Evolutionary conservation across 2,329 filamentous ascomycete species (phyloP).

Genomic region (Didymella arachidicola): DNA sequence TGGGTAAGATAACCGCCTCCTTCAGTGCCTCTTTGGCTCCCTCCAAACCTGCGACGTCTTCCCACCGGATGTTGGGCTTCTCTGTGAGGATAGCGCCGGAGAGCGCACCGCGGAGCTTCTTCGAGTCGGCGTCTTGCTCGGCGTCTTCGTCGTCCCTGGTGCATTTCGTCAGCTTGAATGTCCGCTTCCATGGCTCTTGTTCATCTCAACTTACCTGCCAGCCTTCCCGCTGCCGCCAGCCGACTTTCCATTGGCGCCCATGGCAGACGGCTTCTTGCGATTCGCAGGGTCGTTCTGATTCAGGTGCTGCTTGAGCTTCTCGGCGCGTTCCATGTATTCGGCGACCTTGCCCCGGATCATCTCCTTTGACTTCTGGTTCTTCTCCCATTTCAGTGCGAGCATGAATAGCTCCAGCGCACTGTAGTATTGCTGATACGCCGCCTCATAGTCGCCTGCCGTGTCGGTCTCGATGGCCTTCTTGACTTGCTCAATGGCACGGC

Average conservation of each 20-base stretch:
- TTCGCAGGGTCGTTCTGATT: constrained; percentile 73
- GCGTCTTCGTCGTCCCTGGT: constrained; percentile 61
- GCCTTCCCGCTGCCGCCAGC: constrained; percentile 69
- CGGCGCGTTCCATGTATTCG: constrained; percentile 98
- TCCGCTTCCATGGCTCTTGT: background rate
- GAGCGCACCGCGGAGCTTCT: constrained; percentile 91
- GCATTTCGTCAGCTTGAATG: constrained; percentile 18
- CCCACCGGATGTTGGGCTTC: constrained; percentile 96
- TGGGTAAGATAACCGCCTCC: constrained; percentile 95
- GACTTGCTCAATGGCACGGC: constrained; percentile 93
- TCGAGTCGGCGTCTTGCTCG: constrained; percentile 83
- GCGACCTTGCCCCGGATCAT: constrained; percentile 95
- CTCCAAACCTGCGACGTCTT: constrained; percentile 95
- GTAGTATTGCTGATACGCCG: constrained; percentile 96
- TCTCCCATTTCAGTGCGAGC: constrained; percentile 99
- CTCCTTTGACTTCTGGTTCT: constrained; percentile 95
- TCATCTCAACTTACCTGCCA: constrained; percentile 52
- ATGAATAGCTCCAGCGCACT: constrained; percentile 95
- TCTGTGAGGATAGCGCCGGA: constrained; percentile 93
- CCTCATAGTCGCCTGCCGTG: constrained; percentile 94
- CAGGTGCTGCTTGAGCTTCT: constrained; percentile 95
- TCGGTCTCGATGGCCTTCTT: constrained; percentile 98
- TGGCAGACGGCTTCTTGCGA: constrained; percentile 73
- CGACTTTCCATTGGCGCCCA: constrained; percentile 75
- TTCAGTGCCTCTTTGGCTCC: constrained; percentile 95